Conservation (phyloP, 768 basidiomycete genomes). For the Termitomyces sp. region DNA sequence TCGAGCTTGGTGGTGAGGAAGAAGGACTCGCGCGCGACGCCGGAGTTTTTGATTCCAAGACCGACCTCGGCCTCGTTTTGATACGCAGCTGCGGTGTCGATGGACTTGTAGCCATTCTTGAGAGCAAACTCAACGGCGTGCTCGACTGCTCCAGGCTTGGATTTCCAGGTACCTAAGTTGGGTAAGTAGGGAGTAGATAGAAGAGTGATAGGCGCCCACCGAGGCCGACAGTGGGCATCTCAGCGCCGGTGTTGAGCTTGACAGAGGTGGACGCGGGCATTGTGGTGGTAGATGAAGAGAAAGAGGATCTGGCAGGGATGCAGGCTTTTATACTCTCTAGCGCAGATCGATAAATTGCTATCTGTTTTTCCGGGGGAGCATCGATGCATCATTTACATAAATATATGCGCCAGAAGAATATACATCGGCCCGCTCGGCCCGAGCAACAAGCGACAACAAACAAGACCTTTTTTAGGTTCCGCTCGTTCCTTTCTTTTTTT, state of each 20-base stretch:
- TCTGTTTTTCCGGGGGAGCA: slow-evolving; percentile 12
- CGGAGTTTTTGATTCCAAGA: slow-evolving; percentile 69
- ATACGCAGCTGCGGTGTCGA: slow-evolving; percentile 70
- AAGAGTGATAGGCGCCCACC: slow-evolving; percentile 32
- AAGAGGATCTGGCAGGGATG: background rate
- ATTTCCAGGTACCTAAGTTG: slow-evolving; percentile 72
- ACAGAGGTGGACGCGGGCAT: slow-evolving; percentile 50
- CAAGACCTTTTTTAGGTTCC: background rate
- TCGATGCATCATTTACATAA: background rate
- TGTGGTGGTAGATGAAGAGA: background rate
- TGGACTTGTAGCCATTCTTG: slow-evolving; percentile 68
- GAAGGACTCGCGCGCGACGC: slow-evolving; percentile 66
- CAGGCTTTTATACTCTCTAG: slow-evolving; percentile 3
- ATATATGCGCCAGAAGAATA: background rate
- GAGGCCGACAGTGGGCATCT: slow-evolving; percentile 74
- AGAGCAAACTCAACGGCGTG: slow-evolving; percentile 74
- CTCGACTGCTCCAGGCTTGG: slow-evolving; percentile 64
- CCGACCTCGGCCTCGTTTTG: slow-evolving; percentile 82
- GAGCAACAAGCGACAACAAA: background rate
- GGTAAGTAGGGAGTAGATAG: background rate
- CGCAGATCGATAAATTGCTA: slow-evolving; percentile 15
- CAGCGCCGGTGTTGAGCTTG: slow-evolving; percentile 72
- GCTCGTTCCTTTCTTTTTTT: background rate
- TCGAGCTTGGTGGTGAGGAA: slow-evolving; percentile 80
- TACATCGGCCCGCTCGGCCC: background rate